Base-by-base conservation (phyloP, 768 basidiomycete species). In the Mycena rebaudengoi region DNA sequence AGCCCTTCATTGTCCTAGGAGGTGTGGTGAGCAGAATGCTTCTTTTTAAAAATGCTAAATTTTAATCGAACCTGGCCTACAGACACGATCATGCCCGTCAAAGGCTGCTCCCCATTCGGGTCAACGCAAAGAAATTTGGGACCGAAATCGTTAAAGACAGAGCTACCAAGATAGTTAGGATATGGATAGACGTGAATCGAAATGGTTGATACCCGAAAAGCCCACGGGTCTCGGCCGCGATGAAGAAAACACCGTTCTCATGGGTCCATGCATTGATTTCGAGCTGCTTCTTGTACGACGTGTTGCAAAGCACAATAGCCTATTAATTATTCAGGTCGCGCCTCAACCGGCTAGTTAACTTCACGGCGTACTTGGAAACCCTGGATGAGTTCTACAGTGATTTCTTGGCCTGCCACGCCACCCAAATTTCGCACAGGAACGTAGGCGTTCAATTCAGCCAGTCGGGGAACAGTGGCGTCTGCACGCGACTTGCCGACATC, bases 191-290 rank as follows among this genome's bases (percentile, higher is more conserved):
- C 26, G 12, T 8, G 28, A 16, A 8, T 25, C 52, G 44, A 49
- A 14, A 35, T 26, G 5, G 4, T 14, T 55, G 85, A 64, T 74
- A 97, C 96, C 94, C 97, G 73, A 99, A 99, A 26, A 99, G 85
- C 43, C 98, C 98, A 60, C 90, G 88, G 30, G 95, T 95, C 72
- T 95, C 95, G 20, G 97, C 89, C 52, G 95, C 81, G 70, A 98
- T 91, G 80, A 99, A 99, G 73, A 91, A 90, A 51, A 99, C 88
- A 12, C 91, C 92, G 71, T 96, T 92, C 62, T 83, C 75, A 73
- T 96, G 95, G 14, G 96, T 95, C 90, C 94, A 99, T 60, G 95
- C 92, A 76, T 99, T 93, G 75, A 99, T 95, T 76, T 97, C 94
- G 37, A 99, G 75, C 75, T 97, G 96, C 73, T 95, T 94, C 63